Evolutionary conservation across 2,329 filamentous ascomycete species (phyloP).

Genomic region (Clonostachys rosea): DNA sequence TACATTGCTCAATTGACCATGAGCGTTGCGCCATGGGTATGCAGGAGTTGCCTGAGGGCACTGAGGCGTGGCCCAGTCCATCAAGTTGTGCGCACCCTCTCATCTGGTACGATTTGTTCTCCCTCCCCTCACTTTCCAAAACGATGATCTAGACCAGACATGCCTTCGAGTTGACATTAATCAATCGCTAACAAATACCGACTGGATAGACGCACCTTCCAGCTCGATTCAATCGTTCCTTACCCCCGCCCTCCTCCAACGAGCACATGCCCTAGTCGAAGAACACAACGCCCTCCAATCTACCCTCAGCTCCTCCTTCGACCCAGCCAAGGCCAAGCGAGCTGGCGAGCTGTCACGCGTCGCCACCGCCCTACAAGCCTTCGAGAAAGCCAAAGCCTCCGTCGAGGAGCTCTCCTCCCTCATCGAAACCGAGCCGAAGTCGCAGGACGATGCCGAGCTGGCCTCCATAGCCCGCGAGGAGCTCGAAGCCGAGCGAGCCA

Average conservation of each 20-base stretch:
- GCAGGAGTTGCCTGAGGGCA: constrained; percentile 24
- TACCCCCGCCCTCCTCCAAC: constrained; percentile 48
- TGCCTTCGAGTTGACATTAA: background rate
- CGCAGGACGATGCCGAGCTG: constrained; percentile 59
- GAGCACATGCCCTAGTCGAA: constrained; percentile 50
- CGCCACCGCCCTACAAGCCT: constrained; percentile 51
- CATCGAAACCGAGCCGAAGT: constrained; percentile 15
- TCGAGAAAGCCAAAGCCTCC: constrained; percentile 48
- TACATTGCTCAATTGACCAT: constrained; percentile 10
- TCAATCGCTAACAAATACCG: constrained; percentile 1
- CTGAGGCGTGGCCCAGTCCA: constrained; percentile 13
- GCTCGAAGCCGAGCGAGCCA: constrained; percentile 57
- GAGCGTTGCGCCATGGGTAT: constrained; percentile 26
- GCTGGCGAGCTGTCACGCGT: constrained; percentile 57
- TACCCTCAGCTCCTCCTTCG: constrained; percentile 48
- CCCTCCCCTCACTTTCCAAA: background rate
- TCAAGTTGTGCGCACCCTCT: constrained; percentile 21
- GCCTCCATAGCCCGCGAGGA: constrained; percentile 78
- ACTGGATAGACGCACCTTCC: constrained; percentile 8
- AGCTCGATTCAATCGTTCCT: constrained; percentile 28
- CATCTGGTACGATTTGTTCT: background rate
- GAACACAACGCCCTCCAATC: constrained; percentile 53
- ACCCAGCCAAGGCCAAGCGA: constrained; percentile 52
- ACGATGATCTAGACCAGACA: background rate
- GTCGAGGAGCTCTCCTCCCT: constrained; percentile 49